These are phyloP conservation scores for Aspergillus quadrilineatus DNA, from an alignment of 2,329 filamentous ascomycete genomes.

Conservation along the genomic window DNA sequence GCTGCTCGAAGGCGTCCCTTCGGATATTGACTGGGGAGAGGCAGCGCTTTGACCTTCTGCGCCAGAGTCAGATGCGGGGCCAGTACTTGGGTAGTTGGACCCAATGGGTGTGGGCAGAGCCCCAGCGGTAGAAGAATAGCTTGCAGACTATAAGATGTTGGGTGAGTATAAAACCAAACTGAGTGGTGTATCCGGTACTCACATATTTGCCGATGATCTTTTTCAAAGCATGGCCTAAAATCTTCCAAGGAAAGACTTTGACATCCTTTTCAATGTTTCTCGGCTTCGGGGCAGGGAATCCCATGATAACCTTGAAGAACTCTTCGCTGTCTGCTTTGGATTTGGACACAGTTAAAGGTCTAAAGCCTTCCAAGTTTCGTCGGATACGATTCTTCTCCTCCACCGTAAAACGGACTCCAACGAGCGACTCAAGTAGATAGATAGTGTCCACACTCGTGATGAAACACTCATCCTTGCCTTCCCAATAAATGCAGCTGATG, in stretches of 20 bases:
- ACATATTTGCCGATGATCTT: constrained; percentile 99
- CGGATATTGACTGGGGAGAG: constrained; percentile 51
- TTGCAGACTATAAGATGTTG: constrained; percentile 55
- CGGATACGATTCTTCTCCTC: constrained; percentile 99
- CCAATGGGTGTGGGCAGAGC: constrained; percentile 41
- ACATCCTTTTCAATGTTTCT: constrained; percentile 99
- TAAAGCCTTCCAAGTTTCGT: constrained; percentile 91
- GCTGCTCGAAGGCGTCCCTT: constrained; percentile 44
- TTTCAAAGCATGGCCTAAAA: constrained; percentile 80
- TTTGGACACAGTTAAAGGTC: constrained; percentile 90
- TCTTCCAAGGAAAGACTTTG: constrained; percentile 97
- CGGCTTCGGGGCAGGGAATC: constrained; percentile 89
- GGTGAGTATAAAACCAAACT: constrained; percentile 6
- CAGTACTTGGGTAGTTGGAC: constrained; percentile 42
- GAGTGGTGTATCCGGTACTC: constrained; percentile 40
- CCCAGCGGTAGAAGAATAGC: constrained; percentile 65
- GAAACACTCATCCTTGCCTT: constrained; percentile 83
- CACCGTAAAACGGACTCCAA: constrained; percentile 83
- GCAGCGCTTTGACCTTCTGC: constrained; percentile 49
- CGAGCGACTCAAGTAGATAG: constrained; percentile 85
- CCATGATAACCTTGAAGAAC: constrained; percentile 99
- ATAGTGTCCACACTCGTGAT: constrained; percentile 98
- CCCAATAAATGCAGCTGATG: constrained; percentile 98
- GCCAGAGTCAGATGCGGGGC: constrained; percentile 47
- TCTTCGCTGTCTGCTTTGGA: constrained; percentile 88